phyloP scores from a whole-genome alignment of 2,329 filamentous ascomycete genomes.

The Beauveria pseudobassiana region DNA sequence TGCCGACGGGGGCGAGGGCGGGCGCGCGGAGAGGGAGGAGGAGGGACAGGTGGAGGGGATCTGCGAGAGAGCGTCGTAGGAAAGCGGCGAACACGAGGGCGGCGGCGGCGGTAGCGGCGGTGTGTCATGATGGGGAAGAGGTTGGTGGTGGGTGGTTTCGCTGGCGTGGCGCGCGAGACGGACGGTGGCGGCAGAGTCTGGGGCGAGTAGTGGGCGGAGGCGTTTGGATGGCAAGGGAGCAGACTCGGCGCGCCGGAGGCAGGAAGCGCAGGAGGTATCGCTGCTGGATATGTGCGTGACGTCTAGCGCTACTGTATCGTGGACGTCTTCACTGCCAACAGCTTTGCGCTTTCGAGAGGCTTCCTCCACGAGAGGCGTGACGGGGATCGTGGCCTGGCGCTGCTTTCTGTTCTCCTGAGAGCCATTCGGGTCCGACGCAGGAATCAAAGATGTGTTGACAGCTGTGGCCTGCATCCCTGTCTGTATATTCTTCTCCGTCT shows the following conservation, averaged over 20 bases:
- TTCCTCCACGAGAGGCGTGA: neutral
- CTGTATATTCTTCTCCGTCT: neutral
- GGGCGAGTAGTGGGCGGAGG: conserved; percentile 14
- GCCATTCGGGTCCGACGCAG: neutral
- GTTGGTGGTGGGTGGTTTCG: conserved; percentile 17
- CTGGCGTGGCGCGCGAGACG: conserved; percentile 21
- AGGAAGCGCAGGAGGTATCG: conserved; percentile 13
- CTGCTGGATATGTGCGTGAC: conserved; percentile 25
- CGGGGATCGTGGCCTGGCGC: neutral
- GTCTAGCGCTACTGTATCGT: conserved; percentile 17
- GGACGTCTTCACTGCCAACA: conserved; percentile 1
- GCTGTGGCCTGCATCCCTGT: neutral
- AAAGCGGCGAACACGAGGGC: neutral
- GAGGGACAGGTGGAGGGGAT: neutral
- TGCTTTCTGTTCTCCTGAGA: neutral
- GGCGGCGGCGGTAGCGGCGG: neutral
- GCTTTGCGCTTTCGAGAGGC: conserved; percentile 1
- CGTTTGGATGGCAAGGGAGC: conserved; percentile 25
- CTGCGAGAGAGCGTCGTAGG: conserved; percentile 15
- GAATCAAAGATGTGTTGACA: neutral
- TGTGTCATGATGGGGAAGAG: neutral
- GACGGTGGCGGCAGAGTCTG: conserved; percentile 12
- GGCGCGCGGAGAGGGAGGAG: conserved; percentile 38
- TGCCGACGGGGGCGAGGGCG: conserved; percentile 47
- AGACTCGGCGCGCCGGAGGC: conserved; percentile 21